Evolutionary conservation across 2,329 filamentous ascomycete species (phyloP), one percentile per base, ranked within the genome.

Genomic region (Alternaria sp.): DNA sequence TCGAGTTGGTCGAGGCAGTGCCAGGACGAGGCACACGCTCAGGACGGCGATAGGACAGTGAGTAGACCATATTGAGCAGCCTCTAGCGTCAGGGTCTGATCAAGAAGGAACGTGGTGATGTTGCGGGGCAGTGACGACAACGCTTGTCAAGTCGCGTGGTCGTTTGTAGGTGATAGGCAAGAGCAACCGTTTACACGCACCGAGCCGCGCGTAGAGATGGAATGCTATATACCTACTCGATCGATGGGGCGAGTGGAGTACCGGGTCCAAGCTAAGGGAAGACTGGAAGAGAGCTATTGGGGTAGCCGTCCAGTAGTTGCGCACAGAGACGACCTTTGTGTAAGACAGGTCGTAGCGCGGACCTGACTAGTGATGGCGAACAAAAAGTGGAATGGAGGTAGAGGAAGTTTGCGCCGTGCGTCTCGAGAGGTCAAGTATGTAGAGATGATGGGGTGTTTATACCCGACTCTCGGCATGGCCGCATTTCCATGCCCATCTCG

Each of bases 1-100:
- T 71, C 5, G 68, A 69, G 54, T 75, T 48, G 38, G 75, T 74
- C 43, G 65, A 71, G 43, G 77, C 75, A 7, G 69, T 68, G 5
- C 77, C 73, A 58, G 64, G 57, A 8, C 34, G 66, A 14, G 74
- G 70, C 62, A 70, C 63, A 32, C 60, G 73, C 41, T 78, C 74
- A 14, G 83, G 83, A 28, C 83, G 81, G 40, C 81, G 80, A 66
- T 85, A 85, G 40, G 67, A 71, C 54, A 85, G 68, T 22, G 79
- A 75, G 73, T 83, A 83, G 28, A 85, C 82, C 83, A 85, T 85
- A 54, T 43, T 68, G 63, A 57, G 52, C 56, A 48, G 18, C 30
- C 22, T 49, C 14, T 58, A 40, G 18, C 30, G 18, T 44, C 30
- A 11, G 6, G 38, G 59, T 45, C 36, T 54, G 38, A 20, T 65